These are phyloP conservation scores for Trichoderma citrinoviride DNA, from an alignment of 2,329 filamentous ascomycete species.

Conservation along the genomic window DNA sequence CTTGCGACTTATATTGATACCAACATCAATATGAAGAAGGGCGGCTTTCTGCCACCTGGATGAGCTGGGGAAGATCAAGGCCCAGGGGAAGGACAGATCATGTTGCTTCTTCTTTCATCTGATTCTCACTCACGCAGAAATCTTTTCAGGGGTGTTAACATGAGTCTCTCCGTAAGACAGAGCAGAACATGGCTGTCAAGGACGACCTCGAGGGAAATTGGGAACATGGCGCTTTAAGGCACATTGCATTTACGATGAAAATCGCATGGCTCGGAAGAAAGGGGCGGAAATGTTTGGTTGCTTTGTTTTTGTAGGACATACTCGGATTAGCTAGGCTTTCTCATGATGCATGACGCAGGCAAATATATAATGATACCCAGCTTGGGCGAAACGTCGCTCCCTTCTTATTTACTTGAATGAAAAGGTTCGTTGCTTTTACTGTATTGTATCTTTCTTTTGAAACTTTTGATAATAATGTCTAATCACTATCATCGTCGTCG, in stretches of 20 bases:
- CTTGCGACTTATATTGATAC: not conserved
- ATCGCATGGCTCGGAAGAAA: not conserved
- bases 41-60: not conserved
- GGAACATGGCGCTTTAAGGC: constrained; percentile 6
- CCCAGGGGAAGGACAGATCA: not conserved
- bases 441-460: not conserved
- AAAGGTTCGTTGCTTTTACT: not conserved
- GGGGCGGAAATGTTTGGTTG: not conserved
- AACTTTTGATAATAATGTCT: not conserved
- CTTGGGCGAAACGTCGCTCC: not conserved
- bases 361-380: constrained; percentile 21
- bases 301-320: not conserved
- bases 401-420: too few species aligned
- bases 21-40: not conserved
- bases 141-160: not conserved
- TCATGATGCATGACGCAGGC: not conserved
- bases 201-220: not conserved
- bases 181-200: not conserved
- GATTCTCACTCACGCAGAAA: not conserved
- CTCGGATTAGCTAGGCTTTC: not conserved
- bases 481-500: constrained; percentile 19
- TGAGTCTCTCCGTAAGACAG: not conserved
- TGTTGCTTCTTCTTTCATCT: not conserved
- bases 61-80: constrained; percentile 2
- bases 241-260: not conserved